Percentiles rank a stretch among this genome's conserved stretches.
Evolutionary conservation across 2,329 filamentous ascomycete species (phyloP).

Genomic region (Hymenoscyphus salicellus): DNA sequence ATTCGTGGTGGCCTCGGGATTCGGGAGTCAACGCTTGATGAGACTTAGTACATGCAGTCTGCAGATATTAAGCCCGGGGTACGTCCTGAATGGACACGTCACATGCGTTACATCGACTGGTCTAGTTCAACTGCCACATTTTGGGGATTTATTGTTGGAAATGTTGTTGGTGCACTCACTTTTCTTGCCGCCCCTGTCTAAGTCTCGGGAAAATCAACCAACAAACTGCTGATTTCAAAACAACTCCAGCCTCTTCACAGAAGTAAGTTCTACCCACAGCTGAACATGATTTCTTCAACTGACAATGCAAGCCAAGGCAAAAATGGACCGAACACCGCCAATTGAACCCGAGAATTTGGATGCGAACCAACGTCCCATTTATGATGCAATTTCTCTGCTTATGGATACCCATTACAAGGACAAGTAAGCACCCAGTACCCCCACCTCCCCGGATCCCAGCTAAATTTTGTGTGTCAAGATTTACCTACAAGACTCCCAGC

Average conservation of each 20-base stretch:
- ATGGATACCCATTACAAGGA: background rate
- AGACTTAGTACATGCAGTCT: background rate
- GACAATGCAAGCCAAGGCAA: background rate
- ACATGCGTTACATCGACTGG: background rate
- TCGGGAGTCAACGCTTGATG: background rate
- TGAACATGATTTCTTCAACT: background rate
- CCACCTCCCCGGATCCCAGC: background rate
- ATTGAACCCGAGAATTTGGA: background rate
- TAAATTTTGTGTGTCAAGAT: background rate
- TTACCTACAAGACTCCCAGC: constrained; percentile 3
- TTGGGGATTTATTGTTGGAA: too few relatives aligned
- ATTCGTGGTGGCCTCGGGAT: background rate
- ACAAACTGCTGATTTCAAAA: background rate
- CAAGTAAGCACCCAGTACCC: background rate
- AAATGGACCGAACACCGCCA: background rate
- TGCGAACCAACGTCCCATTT: background rate
- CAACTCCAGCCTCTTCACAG: background rate
- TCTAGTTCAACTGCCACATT: background rate
- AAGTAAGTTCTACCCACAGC: background rate
- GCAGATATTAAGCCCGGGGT: background rate
- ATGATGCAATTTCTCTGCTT: background rate
- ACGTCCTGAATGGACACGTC: background rate
- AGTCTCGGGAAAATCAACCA: background rate
- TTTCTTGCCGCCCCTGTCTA: background rate
- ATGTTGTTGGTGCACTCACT: background rate